Conservation (phyloP, 192 early-diverging fungal genomes). For the Radiomyces spectabilis region DNA sequence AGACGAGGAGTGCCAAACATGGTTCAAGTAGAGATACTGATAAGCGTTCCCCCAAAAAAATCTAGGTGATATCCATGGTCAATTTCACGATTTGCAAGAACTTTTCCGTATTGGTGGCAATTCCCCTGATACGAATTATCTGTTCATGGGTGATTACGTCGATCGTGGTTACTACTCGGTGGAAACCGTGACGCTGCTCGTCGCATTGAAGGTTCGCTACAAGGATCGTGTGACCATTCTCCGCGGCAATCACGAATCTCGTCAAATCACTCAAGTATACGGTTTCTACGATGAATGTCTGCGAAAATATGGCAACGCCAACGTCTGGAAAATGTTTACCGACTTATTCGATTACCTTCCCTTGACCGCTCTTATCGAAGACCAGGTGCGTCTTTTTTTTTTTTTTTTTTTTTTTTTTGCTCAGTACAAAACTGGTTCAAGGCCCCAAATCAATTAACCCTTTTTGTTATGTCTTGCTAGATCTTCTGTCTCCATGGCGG, state of each 20-base stretch:
- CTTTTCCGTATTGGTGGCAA: slow-evolving; percentile 96
- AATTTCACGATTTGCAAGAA: slow-evolving; percentile 97
- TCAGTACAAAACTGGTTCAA: background rate
- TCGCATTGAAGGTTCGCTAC: slow-evolving; percentile 91
- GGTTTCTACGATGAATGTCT: slow-evolving; percentile 99
- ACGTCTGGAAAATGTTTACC: slow-evolving; percentile 98
- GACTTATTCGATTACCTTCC: slow-evolving; percentile 97
- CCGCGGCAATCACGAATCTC: slow-evolving; percentile 97
- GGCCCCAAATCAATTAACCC: background rate
- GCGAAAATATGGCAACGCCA: slow-evolving; percentile 96
- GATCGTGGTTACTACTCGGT: slow-evolving; percentile 99
- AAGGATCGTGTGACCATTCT: slow-evolving; percentile 91
- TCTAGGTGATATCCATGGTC: slow-evolving; percentile 90
- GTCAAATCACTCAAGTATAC: slow-evolving; percentile 99
- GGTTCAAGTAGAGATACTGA: too few relatives aligned
- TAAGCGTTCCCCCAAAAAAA: too few relatives aligned
- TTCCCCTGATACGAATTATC: slow-evolving; percentile 95
- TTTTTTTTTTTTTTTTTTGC: background rate
- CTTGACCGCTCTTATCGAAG: slow-evolving; percentile 95
- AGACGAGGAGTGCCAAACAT: too few relatives aligned
- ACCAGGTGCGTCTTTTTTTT: slow-evolving; percentile 44
- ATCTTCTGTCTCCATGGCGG: slow-evolving; percentile 99
- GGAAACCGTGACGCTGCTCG: slow-evolving; percentile 93
- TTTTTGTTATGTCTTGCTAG: slow-evolving; percentile 19
- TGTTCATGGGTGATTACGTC: slow-evolving; percentile 99